phyloP scores from a whole-genome alignment of 768 basidiomycete genomes.

The Suillus hirtellus region DNA sequence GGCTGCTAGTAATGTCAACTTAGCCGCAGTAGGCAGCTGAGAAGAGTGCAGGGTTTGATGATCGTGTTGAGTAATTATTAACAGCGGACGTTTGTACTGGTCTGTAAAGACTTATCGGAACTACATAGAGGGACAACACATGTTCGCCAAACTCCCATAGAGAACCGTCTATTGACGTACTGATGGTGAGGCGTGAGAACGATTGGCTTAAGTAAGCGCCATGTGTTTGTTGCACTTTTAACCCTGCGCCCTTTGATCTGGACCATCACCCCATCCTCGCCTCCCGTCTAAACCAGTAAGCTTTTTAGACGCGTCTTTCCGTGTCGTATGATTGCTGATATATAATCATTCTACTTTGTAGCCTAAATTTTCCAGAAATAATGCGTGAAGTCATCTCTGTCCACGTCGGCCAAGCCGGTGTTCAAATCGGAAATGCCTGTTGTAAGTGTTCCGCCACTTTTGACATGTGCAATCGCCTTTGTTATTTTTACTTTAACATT shows the following conservation, averaged over 20 bases:
- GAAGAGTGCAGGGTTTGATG: neutral
- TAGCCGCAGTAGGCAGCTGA: neutral
- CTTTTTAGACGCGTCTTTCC: conserved; percentile 29
- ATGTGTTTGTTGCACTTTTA: conserved; percentile 41
- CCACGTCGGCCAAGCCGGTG: conserved; percentile 98
- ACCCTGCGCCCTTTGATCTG: conserved; percentile 37
- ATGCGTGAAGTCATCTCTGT: conserved; percentile 98
- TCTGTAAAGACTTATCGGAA: conserved; percentile 1
- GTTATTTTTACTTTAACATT: conserved; percentile 1
- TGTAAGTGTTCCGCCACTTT: conserved; percentile 58
- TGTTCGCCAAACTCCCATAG: neutral
- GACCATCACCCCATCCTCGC: conserved; percentile 30
- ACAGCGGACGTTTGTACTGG: neutral
- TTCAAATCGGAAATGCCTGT: conserved; percentile 97
- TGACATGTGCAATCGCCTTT: conserved; percentile 5
- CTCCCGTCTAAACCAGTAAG: conserved; percentile 29
- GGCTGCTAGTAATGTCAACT: conserved; percentile 6
- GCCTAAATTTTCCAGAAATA: conserved; percentile 28
- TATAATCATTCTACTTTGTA: conserved; percentile 1
- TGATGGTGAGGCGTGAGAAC: conserved; percentile 26
- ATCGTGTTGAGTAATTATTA: conserved; percentile 3
- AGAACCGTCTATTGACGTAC: conserved; percentile 9
- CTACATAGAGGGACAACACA: neutral
- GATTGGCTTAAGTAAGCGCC: conserved; percentile 30
- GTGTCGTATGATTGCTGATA: conserved; percentile 20